These are phyloP conservation scores for Berberis thunbergii DNA, from an alignment of 164 flowering plant species.

Conservation along the genomic window DNA sequence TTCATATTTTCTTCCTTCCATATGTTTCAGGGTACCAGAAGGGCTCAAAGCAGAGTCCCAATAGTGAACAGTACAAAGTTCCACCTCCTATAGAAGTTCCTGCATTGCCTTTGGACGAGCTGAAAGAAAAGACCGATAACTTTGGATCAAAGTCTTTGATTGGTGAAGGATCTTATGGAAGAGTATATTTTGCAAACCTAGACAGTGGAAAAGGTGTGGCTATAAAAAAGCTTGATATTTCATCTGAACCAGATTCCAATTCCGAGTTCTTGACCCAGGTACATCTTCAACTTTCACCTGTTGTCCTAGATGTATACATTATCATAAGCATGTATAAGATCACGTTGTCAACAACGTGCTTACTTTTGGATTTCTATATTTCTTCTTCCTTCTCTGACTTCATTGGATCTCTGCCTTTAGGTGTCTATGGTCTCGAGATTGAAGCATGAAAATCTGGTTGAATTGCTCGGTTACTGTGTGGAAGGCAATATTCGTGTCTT, in stretches of 20 bases:
- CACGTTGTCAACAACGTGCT: neutral
- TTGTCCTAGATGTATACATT: too few species aligned
- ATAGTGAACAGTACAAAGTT: conserved; percentile 47
- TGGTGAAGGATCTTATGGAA: conserved; percentile 98
- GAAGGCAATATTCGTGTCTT: conserved; percentile 80
- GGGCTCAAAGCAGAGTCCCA: conserved; percentile 41
- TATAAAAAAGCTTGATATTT: conserved; percentile 85
- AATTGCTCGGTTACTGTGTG: conserved; percentile 86
- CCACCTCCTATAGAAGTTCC: conserved; percentile 84
- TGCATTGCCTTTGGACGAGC: conserved; percentile 64
- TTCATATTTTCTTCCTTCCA: neutral
- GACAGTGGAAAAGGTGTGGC: conserved; percentile 63
- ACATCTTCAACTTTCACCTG: neutral
- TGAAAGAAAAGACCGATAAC: conserved; percentile 86
- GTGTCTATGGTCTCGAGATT: conserved; percentile 81
- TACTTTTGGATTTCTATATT: neutral
- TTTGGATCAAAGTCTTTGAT: conserved; percentile 89
- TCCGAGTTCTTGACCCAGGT: conserved; percentile 89
- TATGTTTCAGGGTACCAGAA: conserved; percentile 35
- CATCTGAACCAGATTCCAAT: conserved; percentile 80
- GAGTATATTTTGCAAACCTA: conserved; percentile 77
- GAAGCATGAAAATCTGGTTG: conserved; percentile 86
- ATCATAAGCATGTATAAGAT: too few species aligned
- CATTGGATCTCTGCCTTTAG: conserved; percentile 18
- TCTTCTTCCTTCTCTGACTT: neutral